A percentile compares a stretch with the other conserved stretches of the same genome.
phyloP scores from a whole-genome alignment of 768 basidiomycete genomes.

The Serendipita indica region DNA sequence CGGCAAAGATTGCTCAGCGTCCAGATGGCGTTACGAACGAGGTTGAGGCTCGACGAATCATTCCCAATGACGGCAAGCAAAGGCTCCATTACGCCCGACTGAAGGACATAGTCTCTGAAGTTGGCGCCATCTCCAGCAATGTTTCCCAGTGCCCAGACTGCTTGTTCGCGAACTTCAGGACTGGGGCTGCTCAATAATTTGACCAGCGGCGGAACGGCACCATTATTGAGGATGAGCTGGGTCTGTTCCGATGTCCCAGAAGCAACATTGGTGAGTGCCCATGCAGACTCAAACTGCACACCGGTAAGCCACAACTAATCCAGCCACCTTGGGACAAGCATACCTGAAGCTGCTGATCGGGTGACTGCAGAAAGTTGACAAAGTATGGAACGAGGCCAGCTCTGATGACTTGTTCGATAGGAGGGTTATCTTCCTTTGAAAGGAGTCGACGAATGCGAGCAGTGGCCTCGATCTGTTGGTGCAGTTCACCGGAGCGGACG shows the following conservation, averaged over 20 bases:
- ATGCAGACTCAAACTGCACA: conserved; percentile 83
- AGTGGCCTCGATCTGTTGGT: conserved; percentile 50
- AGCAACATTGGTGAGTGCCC: conserved; percentile 96
- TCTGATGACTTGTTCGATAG: conserved; percentile 90
- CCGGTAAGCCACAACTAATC: not conserved
- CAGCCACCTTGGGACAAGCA: conserved; percentile 7
- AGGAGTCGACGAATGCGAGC: conserved; percentile 97
- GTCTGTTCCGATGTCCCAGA: conserved; percentile 98
- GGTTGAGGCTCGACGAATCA: conserved; percentile 96
- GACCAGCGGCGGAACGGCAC: conserved; percentile 95
- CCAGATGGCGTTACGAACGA: conserved; percentile 98
- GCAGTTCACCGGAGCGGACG: not conserved
- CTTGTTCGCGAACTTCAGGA: conserved; percentile 34
- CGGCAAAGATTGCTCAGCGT: conserved; percentile 98
- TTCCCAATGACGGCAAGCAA: conserved; percentile 24
- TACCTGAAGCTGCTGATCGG: conserved; percentile 1
- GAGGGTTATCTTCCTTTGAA: conserved; percentile 99
- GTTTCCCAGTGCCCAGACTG: conserved; percentile 38
- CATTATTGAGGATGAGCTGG: conserved; percentile 88
- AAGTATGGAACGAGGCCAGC: conserved; percentile 95
- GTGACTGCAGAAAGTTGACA: conserved; percentile 69
- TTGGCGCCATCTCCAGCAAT: conserved; percentile 35
- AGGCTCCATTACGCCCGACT: conserved; percentile 21
- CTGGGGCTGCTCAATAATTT: conserved; percentile 71
- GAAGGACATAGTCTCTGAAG: conserved; percentile 33